A percentile compares a stretch with the other conserved stretches of the same genome.
Conservation (phyloP, 805 yeast genomes). For the Wickerhamomyces queroliae region DNA sequence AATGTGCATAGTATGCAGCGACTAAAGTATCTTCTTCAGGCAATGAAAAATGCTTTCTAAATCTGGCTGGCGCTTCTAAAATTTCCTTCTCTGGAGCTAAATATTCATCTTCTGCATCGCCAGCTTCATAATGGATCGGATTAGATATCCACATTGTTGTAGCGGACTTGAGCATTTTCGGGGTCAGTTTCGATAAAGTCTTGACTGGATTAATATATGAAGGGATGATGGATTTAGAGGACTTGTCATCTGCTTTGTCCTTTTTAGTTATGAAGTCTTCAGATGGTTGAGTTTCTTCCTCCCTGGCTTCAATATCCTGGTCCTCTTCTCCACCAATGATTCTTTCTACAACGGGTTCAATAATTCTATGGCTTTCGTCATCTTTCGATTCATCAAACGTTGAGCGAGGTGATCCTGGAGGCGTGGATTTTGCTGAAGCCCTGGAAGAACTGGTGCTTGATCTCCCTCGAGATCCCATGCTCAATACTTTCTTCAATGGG, state of each 20-base stretch:
- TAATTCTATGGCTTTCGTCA: not conserved
- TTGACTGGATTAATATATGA: not conserved
- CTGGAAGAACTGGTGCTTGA: not conserved
- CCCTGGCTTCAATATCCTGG: not conserved
- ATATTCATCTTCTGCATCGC: slow-evolving; percentile 41
- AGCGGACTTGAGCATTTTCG: slow-evolving; percentile 18
- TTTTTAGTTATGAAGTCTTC: not conserved
- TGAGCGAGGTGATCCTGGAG: not conserved
- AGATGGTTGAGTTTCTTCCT: not conserved
- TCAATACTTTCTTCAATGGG: slow-evolving; percentile 3
- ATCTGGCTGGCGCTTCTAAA: slow-evolving; percentile 47
- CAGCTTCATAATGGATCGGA: slow-evolving; percentile 55
- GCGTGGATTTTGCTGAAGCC: not conserved
- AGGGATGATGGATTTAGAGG: not conserved
- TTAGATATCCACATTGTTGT: slow-evolving; percentile 49
- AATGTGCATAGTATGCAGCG: slow-evolving; percentile 65
- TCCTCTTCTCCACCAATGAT: slow-evolving; percentile 4
- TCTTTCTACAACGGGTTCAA: slow-evolving; percentile 14
- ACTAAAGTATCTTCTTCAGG: slow-evolving; percentile 43
- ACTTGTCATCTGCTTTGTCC: not conserved
- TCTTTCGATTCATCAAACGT: not conserved
- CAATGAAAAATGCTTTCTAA: slow-evolving; percentile 61
- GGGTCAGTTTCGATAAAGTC: slow-evolving; percentile 13
- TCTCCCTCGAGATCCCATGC: not conserved
- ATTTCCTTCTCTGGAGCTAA: slow-evolving; percentile 40